phyloP scores from a whole-genome alignment of 345 rosid species.

The Dipteronia sinensis region DNA sequence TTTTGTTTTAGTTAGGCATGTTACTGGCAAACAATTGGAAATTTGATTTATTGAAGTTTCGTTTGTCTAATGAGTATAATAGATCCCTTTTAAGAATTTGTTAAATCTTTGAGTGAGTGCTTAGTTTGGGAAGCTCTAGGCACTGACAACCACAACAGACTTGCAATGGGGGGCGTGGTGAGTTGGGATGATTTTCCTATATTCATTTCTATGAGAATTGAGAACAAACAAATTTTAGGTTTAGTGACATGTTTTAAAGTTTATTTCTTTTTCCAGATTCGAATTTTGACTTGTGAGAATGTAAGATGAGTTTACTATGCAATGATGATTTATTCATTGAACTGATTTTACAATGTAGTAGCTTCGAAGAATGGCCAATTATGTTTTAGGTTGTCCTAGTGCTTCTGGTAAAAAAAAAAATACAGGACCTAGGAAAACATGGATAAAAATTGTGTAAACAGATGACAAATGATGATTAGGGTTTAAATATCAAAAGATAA shows the following conservation, averaged over 20 bases:
- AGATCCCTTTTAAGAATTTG: background rate
- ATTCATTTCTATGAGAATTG: background rate
- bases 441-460: background rate
- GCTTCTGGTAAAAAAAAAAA: background rate
- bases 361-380: background rate
- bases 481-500: background rate
- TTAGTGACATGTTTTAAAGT: background rate
- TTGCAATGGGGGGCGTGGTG: background rate
- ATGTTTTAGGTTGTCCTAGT: background rate
- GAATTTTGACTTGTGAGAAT: background rate
- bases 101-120: background rate
- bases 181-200: background rate
- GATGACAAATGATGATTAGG: background rate
- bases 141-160: background rate
- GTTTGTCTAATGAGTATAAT: background rate
- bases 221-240: background rate
- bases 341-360: background rate
- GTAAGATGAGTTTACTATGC: background rate
- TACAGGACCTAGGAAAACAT: background rate
- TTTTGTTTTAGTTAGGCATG: background rate
- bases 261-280: background rate
- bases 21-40: background rate
- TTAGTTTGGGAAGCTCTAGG: background rate
- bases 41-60: background rate
- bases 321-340: background rate